Evolutionary conservation across 1,284 basidiomycete genomes (phyloP).

Genomic region (Tilletia walkeri): DNA sequence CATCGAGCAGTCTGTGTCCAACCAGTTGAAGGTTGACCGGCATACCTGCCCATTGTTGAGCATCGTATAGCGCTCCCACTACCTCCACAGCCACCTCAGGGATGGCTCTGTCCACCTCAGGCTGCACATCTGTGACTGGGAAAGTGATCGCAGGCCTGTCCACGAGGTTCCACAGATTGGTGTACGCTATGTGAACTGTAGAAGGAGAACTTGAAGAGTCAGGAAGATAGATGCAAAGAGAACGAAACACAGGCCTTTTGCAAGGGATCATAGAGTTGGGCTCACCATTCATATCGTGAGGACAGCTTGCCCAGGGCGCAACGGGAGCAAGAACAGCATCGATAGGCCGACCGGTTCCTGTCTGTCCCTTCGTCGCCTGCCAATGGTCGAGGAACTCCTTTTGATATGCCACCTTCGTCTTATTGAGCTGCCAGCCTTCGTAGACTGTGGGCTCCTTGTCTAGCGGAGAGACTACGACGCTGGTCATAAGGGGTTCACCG

Average conservation of each 20-base stretch:
- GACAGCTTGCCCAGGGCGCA: slow-evolving; percentile 62
- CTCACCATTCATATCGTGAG: slow-evolving; percentile 59
- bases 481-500: slow-evolving; percentile 38
- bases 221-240: not conserved
- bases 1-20: slow-evolving; percentile 19
- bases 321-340: slow-evolving; percentile 67
- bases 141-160: slow-evolving; percentile 27
- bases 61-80: slow-evolving; percentile 21
- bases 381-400: slow-evolving; percentile 63
- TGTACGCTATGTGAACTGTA: not conserved
- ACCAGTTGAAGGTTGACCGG: slow-evolving; percentile 20
- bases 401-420: slow-evolving; percentile 58
- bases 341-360: slow-evolving; percentile 62
- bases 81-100: slow-evolving; percentile 23
- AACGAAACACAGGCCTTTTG: slow-evolving; percentile 15
- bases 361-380: slow-evolving; percentile 61
- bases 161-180: not conserved
- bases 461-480: slow-evolving; percentile 18
- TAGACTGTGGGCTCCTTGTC: slow-evolving; percentile 57
- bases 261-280: slow-evolving; percentile 33
- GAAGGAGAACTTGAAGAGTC: not conserved
- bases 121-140: not conserved
- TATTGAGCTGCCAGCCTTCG: slow-evolving; percentile 63
- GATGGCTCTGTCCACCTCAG: slow-evolving; percentile 8
- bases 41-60: slow-evolving; percentile 12